phyloP scores from a whole-genome alignment of 495 filamentous ascomycete species.

The Penicillium alfredii region DNA sequence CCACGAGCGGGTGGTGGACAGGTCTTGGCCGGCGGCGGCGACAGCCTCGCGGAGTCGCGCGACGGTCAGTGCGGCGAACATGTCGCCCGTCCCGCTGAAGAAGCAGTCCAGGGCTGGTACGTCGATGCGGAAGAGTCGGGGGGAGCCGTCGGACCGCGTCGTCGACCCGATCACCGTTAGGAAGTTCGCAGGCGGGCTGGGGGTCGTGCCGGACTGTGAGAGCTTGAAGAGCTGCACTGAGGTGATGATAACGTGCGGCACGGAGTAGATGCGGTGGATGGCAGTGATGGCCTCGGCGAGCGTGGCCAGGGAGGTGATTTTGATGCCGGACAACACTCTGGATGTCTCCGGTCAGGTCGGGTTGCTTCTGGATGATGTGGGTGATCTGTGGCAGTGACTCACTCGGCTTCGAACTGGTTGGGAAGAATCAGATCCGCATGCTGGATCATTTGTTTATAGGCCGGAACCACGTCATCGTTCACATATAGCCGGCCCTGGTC shows the following conservation, averaged over 20 bases:
- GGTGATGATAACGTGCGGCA: conserved; percentile 92
- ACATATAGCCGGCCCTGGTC: conserved; percentile 91
- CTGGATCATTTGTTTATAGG: conserved; percentile 71
- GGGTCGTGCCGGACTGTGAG: conserved; percentile 32
- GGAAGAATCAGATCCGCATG: conserved; percentile 89
- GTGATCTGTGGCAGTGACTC: too few relatives aligned
- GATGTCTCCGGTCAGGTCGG: conserved; percentile 2
- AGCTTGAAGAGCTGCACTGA: conserved; percentile 57
- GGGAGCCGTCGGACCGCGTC: conserved; percentile 50
- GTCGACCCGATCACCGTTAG: conserved; percentile 78
- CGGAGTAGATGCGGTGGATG: conserved; percentile 66
- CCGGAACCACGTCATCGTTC: conserved; percentile 78
- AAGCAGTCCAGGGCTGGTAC: conserved; percentile 84
- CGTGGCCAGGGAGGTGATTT: conserved; percentile 68
- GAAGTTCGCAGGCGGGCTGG: conserved; percentile 37
- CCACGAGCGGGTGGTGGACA: conserved; percentile 56
- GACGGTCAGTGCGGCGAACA: conserved; percentile 90
- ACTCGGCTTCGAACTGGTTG: conserved; percentile 98
- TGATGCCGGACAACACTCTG: conserved; percentile 74
- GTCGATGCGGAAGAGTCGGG: conserved; percentile 76
- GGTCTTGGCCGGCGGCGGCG: conserved; percentile 26
- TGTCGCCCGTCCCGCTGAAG: conserved; percentile 94
- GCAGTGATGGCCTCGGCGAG: conserved; percentile 66
- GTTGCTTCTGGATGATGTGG: conserved; percentile 1
- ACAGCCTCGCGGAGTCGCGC: conserved; percentile 85